A percentile compares a stretch with the other conserved stretches of the same genome.
Conservation (phyloP, 495 filamentous ascomycete species). For the Antarctomyces pellizariae region DNA sequence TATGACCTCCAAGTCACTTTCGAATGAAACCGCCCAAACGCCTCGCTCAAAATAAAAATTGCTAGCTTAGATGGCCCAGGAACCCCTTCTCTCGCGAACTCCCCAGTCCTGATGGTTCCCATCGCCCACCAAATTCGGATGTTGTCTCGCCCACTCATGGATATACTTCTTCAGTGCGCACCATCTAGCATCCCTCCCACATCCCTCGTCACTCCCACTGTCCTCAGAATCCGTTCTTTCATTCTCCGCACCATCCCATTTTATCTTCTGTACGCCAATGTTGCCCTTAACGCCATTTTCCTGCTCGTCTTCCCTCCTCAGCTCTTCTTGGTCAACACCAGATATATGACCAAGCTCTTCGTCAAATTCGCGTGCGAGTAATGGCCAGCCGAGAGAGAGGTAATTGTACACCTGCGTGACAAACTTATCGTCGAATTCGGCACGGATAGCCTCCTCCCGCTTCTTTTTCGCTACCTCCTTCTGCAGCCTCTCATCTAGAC, state of each 20-base stretch:
- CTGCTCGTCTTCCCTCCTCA: conserved; percentile 48
- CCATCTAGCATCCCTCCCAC: conserved; percentile 63
- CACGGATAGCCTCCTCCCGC: conserved; percentile 27
- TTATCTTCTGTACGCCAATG: conserved; percentile 29
- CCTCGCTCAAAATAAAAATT: too few species aligned
- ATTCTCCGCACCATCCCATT: conserved; percentile 9
- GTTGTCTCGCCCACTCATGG: conserved; percentile 62
- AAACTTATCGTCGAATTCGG: conserved; percentile 61
- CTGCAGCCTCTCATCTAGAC: conserved; percentile 22
- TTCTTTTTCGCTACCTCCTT: conserved; percentile 24
- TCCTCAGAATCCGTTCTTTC: conserved; percentile 14
- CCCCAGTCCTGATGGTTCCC: too few species aligned
- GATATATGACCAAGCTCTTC: conserved; percentile 61
- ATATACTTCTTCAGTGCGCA: conserved; percentile 61
- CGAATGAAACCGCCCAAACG: too few species aligned
- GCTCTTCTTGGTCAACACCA: conserved; percentile 33
- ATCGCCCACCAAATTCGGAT: conserved; percentile 42
- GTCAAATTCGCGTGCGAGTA: conserved; percentile 61
- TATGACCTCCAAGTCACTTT: too few species aligned
- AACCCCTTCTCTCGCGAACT: conserved; percentile 1
- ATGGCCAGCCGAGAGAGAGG: conserved; percentile 72
- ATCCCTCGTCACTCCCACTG: too few species aligned
- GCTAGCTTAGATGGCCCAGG: too few species aligned
- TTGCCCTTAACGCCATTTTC: conserved; percentile 38
- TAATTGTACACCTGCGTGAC: conserved; percentile 94